Percentiles rank a stretch among this genome's conserved stretches.
Conservation (phyloP, 441 rosid genomes). For the Populus hybrid region DNA sequence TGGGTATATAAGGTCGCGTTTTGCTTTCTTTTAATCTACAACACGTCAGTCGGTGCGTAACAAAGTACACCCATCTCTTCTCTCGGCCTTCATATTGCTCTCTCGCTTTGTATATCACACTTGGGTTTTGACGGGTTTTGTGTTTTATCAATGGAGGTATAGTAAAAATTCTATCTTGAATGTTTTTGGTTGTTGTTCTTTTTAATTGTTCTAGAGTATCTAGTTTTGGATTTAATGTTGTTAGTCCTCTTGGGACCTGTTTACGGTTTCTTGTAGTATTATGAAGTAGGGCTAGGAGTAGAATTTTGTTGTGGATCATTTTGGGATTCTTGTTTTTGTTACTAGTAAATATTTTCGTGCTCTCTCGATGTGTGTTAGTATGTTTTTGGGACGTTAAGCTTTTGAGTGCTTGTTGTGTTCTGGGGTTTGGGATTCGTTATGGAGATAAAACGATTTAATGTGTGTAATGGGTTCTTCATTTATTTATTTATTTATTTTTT, state of each 20-base stretch:
- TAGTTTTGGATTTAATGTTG: constrained; percentile 23
- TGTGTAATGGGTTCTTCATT: constrained; percentile 15
- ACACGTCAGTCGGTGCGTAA: constrained; percentile 31
- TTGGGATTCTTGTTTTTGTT: constrained; percentile 19
- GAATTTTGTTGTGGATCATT: constrained; percentile 25
- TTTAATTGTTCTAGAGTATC: neutral
- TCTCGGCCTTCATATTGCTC: neutral
- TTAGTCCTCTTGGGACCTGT: neutral
- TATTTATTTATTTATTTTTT: too few species aligned
- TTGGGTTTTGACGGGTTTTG: constrained; percentile 29
- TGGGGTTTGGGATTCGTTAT: constrained; percentile 8
- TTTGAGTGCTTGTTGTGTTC: constrained; percentile 14
- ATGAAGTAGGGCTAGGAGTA: neutral
- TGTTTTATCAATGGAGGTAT: constrained; percentile 15
- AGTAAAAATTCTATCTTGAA: constrained; percentile 6
- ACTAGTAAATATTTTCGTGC: neutral
- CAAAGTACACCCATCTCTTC: constrained; percentile 27
- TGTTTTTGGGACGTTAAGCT: neutral
- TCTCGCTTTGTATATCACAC: constrained; percentile 20
- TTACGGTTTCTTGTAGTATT: constrained; percentile 3
- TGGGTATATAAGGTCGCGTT: constrained; percentile 25
- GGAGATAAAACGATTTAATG: constrained; percentile 3
- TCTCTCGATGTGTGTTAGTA: neutral
- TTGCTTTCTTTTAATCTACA: constrained; percentile 30
- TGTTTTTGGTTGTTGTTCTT: neutral